Conservation (phyloP, 768 basidiomycete genomes). For the Amanita thiersii region DNA sequence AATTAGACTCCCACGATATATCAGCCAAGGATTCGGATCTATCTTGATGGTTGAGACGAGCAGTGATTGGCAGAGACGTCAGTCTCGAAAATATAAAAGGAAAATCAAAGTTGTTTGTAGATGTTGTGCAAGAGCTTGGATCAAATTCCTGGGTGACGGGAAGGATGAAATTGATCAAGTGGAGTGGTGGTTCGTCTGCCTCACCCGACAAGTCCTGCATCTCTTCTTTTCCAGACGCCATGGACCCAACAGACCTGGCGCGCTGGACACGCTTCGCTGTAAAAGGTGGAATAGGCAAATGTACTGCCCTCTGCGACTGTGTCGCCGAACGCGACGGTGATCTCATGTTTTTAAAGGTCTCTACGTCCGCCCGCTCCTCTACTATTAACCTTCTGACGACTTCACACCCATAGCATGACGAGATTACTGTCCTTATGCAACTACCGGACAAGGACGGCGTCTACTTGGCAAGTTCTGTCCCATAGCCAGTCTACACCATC, state of each 20-base stretch:
- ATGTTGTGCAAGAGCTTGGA: too few relatives aligned
- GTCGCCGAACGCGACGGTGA: slow-evolving; percentile 67
- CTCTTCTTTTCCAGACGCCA: slow-evolving; percentile 14
- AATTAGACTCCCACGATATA: too few relatives aligned
- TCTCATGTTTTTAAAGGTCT: slow-evolving; percentile 80
- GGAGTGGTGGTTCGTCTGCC: too few relatives aligned
- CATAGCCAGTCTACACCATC: slow-evolving; percentile 1
- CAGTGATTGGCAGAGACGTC: too few relatives aligned
- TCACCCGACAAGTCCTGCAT: too few relatives aligned
- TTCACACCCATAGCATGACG: slow-evolving; percentile 49
- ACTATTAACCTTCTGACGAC: slow-evolving; percentile 1
- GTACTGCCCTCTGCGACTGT: slow-evolving; percentile 66
- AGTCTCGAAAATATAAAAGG: too few relatives aligned
- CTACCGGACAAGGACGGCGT: slow-evolving; percentile 41
- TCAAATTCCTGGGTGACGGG: too few relatives aligned
- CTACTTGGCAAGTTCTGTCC: slow-evolving; percentile 48
- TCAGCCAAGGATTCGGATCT: too few relatives aligned
- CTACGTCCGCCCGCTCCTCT: slow-evolving; percentile 9
- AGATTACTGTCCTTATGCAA: slow-evolving; percentile 73
- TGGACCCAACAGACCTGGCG: slow-evolving; percentile 68
- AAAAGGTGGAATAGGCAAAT: slow-evolving; percentile 81
- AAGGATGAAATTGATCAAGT: too few relatives aligned
- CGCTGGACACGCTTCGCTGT: slow-evolving; percentile 81
- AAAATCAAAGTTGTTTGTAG: too few relatives aligned
- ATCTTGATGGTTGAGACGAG: too few relatives aligned